Conservation (phyloP, 1,284 basidiomycete genomes). For the Agaricales sp. region DNA sequence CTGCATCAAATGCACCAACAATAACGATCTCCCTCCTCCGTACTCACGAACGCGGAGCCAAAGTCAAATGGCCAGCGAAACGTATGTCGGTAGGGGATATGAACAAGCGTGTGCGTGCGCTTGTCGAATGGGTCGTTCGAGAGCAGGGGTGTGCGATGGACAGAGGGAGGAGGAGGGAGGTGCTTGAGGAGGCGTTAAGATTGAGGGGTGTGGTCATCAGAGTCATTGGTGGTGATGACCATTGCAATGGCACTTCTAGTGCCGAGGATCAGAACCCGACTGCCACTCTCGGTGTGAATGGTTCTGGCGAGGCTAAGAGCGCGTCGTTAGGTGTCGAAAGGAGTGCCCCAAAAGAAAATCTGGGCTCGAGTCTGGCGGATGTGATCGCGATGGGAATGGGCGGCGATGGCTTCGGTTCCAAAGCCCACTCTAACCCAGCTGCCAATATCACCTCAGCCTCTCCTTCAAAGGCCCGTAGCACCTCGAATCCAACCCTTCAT, state of each 20-base stretch:
- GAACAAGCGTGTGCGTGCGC: slow-evolving; percentile 87
- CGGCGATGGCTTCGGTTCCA: too few relatives aligned
- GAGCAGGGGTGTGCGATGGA: slow-evolving; percentile 73
- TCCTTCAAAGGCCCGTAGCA: too few relatives aligned
- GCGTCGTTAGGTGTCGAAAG: background rate
- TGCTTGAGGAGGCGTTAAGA: slow-evolving; percentile 46
- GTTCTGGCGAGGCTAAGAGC: too few relatives aligned
- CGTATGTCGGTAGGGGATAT: slow-evolving; percentile 93
- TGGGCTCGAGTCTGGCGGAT: too few relatives aligned
- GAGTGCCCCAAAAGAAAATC: too few relatives aligned
- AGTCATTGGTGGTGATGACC: background rate
- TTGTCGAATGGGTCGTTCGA: slow-evolving; percentile 88
- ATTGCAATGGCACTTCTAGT: background rate
- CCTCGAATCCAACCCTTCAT: too few relatives aligned
- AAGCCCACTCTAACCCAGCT: too few relatives aligned
- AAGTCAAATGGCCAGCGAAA: slow-evolving; percentile 91
- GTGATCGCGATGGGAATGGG: too few relatives aligned
- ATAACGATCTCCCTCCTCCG: slow-evolving; percentile 27
- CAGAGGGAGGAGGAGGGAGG: slow-evolving; percentile 57
- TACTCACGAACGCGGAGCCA: slow-evolving; percentile 77
- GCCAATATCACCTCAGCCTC: too few relatives aligned
- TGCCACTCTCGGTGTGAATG: too few relatives aligned
- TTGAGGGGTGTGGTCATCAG: slow-evolving; percentile 17
- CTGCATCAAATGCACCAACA: too few relatives aligned
- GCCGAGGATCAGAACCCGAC: background rate